phyloP scores from a whole-genome alignment of 192 early-diverging fungal species.

The Coemansia interrupta region DNA sequence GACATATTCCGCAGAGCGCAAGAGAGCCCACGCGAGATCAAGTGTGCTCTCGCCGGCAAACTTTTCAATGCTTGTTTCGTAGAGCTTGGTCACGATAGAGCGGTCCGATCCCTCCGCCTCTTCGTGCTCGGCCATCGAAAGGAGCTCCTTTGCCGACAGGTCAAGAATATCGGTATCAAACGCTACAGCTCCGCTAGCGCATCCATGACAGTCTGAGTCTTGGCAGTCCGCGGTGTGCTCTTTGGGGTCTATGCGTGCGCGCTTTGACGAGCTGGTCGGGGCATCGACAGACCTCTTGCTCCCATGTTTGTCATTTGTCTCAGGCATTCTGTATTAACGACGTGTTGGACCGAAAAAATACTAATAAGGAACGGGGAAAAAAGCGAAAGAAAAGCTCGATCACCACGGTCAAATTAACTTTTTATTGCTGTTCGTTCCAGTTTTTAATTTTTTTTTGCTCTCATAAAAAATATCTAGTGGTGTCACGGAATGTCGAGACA shows the following conservation, averaged over 20 bases:
- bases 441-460: too few species aligned
- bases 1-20: constrained; percentile 30
- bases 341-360: neutral
- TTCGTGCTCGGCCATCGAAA: constrained; percentile 53
- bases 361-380: too few species aligned
- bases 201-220: constrained; percentile 57
- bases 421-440: too few species aligned
- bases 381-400: too few species aligned
- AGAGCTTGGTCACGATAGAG: constrained; percentile 56
- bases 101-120: constrained; percentile 23
- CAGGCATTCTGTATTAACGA: neutral
- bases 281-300: constrained; percentile 15
- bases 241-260: constrained; percentile 13
- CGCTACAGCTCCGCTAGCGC: constrained; percentile 58
- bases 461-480: too few species aligned
- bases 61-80: constrained; percentile 59
- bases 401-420: too few species aligned
- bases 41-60: constrained; percentile 25
- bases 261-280: constrained; percentile 11
- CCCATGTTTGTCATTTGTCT: neutral
- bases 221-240: constrained; percentile 58
- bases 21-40: constrained; percentile 20
- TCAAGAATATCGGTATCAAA: constrained; percentile 23
- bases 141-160: constrained; percentile 40
- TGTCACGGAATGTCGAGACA: constrained; percentile 18